Base-by-base conservation (phyloP, 179 eudicot species). In the Gypsophila paniculata region DNA sequence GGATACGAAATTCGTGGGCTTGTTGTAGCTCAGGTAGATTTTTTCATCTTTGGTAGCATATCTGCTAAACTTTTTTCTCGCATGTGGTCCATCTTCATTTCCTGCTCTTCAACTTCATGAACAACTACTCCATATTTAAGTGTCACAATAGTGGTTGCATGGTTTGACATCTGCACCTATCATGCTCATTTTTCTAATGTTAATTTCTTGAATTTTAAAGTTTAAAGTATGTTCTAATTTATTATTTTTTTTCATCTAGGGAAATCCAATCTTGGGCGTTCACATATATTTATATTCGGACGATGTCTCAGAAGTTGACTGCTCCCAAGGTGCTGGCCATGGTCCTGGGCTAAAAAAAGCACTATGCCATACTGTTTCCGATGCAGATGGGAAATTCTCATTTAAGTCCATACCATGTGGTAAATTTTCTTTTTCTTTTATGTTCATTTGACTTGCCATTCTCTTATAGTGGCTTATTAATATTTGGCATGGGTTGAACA, bases 251-350 rank as follows among this genome's bases (percentile, higher is more conserved):
- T 68, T 26, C 62, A 57, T 73, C 4, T 62, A 94, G 99, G 99
- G 97, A 64, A 92, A 91, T 77, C 99, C 99, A 34, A 91, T 94
- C 70, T 77, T 94, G 82, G 99, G 99, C 62, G 97, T 94, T 84
- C 93, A 94, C 70, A 82, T 92, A 69, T 94, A 90, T 78, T 80
- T 94, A 51, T 88, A 87, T 78, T 94, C 99, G 49, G 89, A 92
- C 65, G 96, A 91, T 81, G 86, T 90, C 70, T 69, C 46, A 48
- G 86, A 82, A 79, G 84, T 94, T 82, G 82, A 90, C 32, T 94
- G 99, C 70, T 93, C 91, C 64, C 88, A 82, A 71, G 96, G 87
- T 72, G 78, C 84, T 78, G 91, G 88, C 71, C 79, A 86, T 79
- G 83, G 89, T 68, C 90, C 91, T 69, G 91, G 96, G 61, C 32